Percentiles rank a stretch among this genome's conserved stretches.
phyloP scores from a whole-genome alignment of 2,329 filamentous ascomycete species.

The Fusarium odoratissimum region DNA sequence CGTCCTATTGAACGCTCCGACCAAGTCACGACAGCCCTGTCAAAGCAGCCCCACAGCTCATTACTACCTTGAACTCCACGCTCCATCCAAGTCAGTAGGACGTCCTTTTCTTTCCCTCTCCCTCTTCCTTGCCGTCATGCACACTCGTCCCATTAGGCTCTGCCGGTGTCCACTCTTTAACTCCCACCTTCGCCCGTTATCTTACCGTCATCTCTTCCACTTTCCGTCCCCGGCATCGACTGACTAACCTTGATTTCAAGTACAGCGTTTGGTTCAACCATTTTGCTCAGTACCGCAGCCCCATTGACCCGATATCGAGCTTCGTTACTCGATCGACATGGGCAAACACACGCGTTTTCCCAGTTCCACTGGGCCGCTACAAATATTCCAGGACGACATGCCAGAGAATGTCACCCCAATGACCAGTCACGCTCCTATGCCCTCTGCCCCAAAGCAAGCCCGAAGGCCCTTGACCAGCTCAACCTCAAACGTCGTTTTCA shows the following conservation, averaged over 20 bases:
- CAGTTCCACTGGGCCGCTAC: constrained; percentile 60
- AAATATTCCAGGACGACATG: constrained; percentile 65
- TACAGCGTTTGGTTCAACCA: constrained; percentile 22
- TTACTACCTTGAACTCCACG: constrained; percentile 40
- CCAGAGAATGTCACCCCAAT: constrained; percentile 60
- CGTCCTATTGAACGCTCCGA: constrained; percentile 41
- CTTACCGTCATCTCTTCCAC: constrained; percentile 34
- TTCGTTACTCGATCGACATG: constrained; percentile 59
- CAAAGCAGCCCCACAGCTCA: constrained; percentile 43
- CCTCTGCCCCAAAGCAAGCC: constrained; percentile 59
- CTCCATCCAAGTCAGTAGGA: constrained; percentile 43
- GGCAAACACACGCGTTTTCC: constrained; percentile 62
- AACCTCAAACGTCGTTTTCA: constrained; percentile 74
- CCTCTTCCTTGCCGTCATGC: constrained; percentile 43
- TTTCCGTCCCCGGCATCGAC: constrained; percentile 34
- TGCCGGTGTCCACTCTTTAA: constrained; percentile 39
- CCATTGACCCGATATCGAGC: constrained; percentile 31
- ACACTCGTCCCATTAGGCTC: constrained; percentile 42
- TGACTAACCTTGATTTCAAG: constrained; percentile 36
- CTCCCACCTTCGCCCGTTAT: constrained; percentile 39
- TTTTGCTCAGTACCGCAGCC: constrained; percentile 7
- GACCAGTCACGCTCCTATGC: constrained; percentile 69
- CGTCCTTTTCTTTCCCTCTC: constrained; percentile 32
- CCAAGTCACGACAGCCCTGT: constrained; percentile 44
- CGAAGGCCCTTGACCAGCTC: constrained; percentile 62